Evolutionary conservation across 768 basidiomycete genomes (phyloP), one percentile per base, ranked within the genome.

Genomic region (Lyophyllum decastes): DNA sequence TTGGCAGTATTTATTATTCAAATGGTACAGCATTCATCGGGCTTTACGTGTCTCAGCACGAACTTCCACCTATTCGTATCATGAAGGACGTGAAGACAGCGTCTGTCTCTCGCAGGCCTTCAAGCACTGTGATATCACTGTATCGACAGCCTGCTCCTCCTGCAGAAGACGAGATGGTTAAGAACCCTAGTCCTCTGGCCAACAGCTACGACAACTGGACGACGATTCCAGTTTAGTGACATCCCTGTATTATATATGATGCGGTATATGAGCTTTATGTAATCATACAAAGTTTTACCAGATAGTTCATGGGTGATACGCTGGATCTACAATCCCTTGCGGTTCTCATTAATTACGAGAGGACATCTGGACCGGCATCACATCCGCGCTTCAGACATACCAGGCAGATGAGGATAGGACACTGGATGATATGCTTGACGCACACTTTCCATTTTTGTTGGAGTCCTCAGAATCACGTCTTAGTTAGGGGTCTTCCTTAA

Each of bases 201-300:
- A 61, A 57, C 11, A 30, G 22, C 34, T 59, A 62, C 35, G 61
- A 62, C 11, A 33, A 62, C 35, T 62, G 61, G 57, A 52, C 54
- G 14, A 40, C 45, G 4, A 54, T 62, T 26, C 44, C 49, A 10
- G 26, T 61, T 25, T 61, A 58, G 49, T 17, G 3, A 38, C 35
- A n/a, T n/a, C n/a, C n/a, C n/a, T n/a, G n/a, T n/a, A n/a, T n/a
- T n/a, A n/a, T n/a, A n/a, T n/a, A n/a, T n/a, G n/a, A n/a, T n/a
- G n/a, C n/a, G n/a, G n/a, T n/a, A n/a, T n/a, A n/a, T n/a, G n/a
- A n/a, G n/a, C n/a, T n/a, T n/a, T n/a, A n/a, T n/a, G 10, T 16
- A 17, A 38, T 11, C 16, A 11, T 12, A 4, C 35, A 4, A 38
- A 38, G 6, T 38, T 9, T 11, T 26, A 6, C 5, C n/a, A 7